Base-by-base conservation (phyloP, 2,329 filamentous ascomycete genomes). In the Fusarium fujikuroi region DNA sequence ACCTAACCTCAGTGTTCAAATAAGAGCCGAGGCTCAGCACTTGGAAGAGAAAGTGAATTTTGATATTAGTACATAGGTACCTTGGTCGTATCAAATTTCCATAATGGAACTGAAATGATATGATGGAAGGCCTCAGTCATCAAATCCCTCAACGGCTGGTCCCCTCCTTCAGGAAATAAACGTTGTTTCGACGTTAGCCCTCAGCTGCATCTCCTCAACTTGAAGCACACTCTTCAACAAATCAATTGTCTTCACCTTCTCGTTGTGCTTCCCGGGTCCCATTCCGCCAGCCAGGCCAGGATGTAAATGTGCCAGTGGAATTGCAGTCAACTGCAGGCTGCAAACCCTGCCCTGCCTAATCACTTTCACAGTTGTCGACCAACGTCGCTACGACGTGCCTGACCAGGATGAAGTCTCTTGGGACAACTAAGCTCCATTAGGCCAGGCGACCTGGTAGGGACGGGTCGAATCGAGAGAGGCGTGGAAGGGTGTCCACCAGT, bases 381-480 rank as follows among this genome's bases (percentile, higher is more conserved):
- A 28, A 46, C 19, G 44, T 28, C 44, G 63, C 68, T 67, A 65
- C 61, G 57, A 52, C 42, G 56, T 68, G 43, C 43, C 44, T 66
- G 44, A 40, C 49, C 40, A 30, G 46, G 56, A 39, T 60, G 49
- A 39, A 23, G 37, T 59, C 43, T 57, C 42, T 60, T 54, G 57
- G 56, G 32, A 19, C 30, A 37, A 61, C 73, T 73, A 66, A 62
- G 44, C 66, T 61, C 61, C 47, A 68, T 75, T 73, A 62, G 69
- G 61, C 66, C 60, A 66, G 60, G 57, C 42, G 49, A 60, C 68
- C 53, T 54, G 30, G 53, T 46, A 69, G 43, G 66, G 60, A 62
- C 72, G 63, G 69, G 59, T 72, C 73, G 66, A 75, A 76, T 76
- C 64, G 62, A 73, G 68, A 67, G 68, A 69, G 70, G 72, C 69